Evolutionary conservation across 1,284 basidiomycete species (phyloP), one percentile per base, ranked within the genome.

Genomic region (Ustilago bromivora): DNA sequence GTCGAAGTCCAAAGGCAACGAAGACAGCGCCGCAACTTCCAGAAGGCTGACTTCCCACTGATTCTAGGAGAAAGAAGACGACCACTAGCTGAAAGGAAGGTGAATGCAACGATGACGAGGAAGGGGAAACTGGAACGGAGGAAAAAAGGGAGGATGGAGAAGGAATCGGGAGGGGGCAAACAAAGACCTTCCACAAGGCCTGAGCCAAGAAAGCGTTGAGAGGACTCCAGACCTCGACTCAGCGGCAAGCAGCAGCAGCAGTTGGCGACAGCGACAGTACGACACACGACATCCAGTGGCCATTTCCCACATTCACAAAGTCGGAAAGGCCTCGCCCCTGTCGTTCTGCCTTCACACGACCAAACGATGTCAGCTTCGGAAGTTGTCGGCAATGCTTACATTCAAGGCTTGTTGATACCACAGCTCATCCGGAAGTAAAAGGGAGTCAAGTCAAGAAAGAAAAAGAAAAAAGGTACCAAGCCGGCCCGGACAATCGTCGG

Each of bases 31-130:
- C 40, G 49, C 61, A 13, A 51, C 32, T 52, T 57, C 7, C 23
- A 17, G n/a, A 17, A 40, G 49, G 59, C 64, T 34, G 46, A 47
- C 53, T 66, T 66, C 40, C 51, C 56, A 59, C 41, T 51, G 19
- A 34, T 7, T 59, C 56, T 54, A 59, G 57, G 57, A 47, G 63
- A 54, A 56, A 49, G 28, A 57, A 13, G 46, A 57, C n/a, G 41
- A 35, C 53, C n/a, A 34, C 23, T 17, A 32, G 15, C 35, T 55
- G 53, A 55, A 11, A 38, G 49, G 49, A 17, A 11, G 53, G 34
- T 32, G 36, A 38, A 36, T 15, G 40, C 38, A 34, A 38, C 11
- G 49, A 41, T 19, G 40, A 43, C 13, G 32, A 56, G 36, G n/a
- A 11, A 32, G 3, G 19, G 31, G 41, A 46, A 15, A 31, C 34